Percentiles rank a stretch among this genome's conserved stretches.
Evolutionary conservation across 495 filamentous ascomycete species (phyloP).

Genomic region (Penicillium longicatenatum): DNA sequence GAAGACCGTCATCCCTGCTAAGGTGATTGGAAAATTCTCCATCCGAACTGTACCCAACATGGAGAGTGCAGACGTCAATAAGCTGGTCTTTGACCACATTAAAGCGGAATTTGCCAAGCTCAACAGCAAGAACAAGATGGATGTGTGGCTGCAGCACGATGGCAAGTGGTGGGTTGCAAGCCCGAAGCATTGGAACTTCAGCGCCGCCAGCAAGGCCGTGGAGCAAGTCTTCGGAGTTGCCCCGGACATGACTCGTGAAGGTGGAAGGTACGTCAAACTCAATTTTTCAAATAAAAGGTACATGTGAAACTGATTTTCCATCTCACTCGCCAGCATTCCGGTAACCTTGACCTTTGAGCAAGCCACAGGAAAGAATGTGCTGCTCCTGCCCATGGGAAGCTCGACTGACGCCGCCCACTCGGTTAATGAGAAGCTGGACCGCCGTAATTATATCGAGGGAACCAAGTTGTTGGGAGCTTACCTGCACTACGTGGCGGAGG

Average conservation of each 20-base stretch:
- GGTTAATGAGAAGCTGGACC: slow-evolving; percentile 98
- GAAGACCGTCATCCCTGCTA: slow-evolving; percentile 98
- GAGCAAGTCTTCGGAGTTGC: slow-evolving; percentile 88
- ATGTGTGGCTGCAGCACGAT: slow-evolving; percentile 76
- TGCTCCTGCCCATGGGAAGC: slow-evolving; percentile 94
- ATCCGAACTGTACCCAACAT: slow-evolving; percentile 97
- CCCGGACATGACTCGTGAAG: slow-evolving; percentile 95
- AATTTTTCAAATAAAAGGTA: neutral
- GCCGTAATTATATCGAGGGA: slow-evolving; percentile 97
- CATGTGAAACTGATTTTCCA: slow-evolving; percentile 16
- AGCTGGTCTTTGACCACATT: slow-evolving; percentile 77
- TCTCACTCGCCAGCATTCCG: slow-evolving; percentile 69
- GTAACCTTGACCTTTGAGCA: slow-evolving; percentile 97
- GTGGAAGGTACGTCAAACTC: slow-evolving; percentile 68
- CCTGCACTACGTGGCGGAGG: slow-evolving; percentile 93
- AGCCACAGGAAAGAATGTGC: slow-evolving; percentile 96
- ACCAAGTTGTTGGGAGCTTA: slow-evolving; percentile 94
- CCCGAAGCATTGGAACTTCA: slow-evolving; percentile 98
- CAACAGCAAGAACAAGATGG: slow-evolving; percentile 85
- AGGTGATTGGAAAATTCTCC: slow-evolving; percentile 96
- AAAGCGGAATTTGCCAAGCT: slow-evolving; percentile 79
- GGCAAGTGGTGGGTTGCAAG: slow-evolving; percentile 99
- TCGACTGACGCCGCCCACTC: slow-evolving; percentile 95
- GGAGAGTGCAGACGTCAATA: slow-evolving; percentile 86
- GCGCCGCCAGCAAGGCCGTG: slow-evolving; percentile 87